Conservation (phyloP, 2,329 filamentous ascomycete genomes). For the Pseudopithomyces maydicus region DNA sequence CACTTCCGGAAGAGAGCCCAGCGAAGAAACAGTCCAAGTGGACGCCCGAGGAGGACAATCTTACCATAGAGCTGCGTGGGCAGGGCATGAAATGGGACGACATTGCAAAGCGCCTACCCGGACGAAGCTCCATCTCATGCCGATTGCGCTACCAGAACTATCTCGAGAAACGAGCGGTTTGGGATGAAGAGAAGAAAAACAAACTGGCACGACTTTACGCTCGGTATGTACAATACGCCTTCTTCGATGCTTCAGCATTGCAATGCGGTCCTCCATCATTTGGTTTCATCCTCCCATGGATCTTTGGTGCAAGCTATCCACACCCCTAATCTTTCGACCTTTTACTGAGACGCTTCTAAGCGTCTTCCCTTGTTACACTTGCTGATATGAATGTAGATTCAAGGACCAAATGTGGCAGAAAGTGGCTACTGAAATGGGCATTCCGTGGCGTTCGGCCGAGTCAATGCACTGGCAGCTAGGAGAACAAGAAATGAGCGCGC, state of each 20-base stretch:
- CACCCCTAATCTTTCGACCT: neutral
- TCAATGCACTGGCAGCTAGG: constrained; percentile 99
- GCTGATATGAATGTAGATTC: constrained; percentile 66
- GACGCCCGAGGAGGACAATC: constrained; percentile 89
- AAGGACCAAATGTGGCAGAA: constrained; percentile 98
- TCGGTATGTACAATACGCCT: constrained; percentile 63
- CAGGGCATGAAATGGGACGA: constrained; percentile 99
- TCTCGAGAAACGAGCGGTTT: constrained; percentile 87
- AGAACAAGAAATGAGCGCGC: constrained; percentile 89
- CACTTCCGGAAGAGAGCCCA: constrained; percentile 41
- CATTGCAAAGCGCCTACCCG: constrained; percentile 88
- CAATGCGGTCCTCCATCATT: constrained; percentile 5
- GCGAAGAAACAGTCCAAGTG: constrained; percentile 81
- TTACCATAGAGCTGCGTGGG: constrained; percentile 89
- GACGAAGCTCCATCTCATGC: constrained; percentile 91
- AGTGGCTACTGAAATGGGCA: constrained; percentile 90
- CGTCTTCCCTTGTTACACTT: constrained; percentile 1
- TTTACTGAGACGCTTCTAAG: constrained; percentile 11
- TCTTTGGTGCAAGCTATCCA: neutral
- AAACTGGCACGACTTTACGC: constrained; percentile 94
- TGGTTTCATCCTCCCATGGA: constrained; percentile 12
- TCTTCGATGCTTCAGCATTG: constrained; percentile 12
- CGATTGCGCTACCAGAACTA: constrained; percentile 97
- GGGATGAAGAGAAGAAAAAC: constrained; percentile 98
- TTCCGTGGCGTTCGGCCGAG: constrained; percentile 94